Evolutionary conservation across 768 basidiomycete species (phyloP).

Genomic region (Lactarius hatsudake): DNA sequence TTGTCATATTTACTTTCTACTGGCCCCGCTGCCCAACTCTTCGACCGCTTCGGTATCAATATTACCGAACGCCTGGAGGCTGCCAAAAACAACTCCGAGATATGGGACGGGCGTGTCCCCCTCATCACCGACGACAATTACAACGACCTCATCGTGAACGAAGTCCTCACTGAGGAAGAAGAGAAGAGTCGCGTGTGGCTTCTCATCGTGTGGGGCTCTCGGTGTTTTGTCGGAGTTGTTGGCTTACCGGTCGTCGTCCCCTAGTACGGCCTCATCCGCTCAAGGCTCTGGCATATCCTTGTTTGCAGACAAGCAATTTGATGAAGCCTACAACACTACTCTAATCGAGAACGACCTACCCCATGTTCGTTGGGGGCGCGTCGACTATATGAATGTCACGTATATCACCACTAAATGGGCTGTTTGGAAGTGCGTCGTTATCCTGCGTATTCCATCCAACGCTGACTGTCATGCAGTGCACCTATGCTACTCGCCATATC

Average conservation of each 20-base stretch:
- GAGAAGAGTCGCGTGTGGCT: slow-evolving; percentile 77
- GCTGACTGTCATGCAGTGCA: slow-evolving; percentile 46
- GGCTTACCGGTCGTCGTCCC: slow-evolving; percentile 11
- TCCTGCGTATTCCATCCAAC: neutral
- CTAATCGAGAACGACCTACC: slow-evolving; percentile 58
- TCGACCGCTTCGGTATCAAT: slow-evolving; percentile 65
- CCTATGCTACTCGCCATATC: slow-evolving; percentile 70
- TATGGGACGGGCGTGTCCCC: slow-evolving; percentile 73
- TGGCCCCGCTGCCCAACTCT: slow-evolving; percentile 52
- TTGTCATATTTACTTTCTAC: slow-evolving; percentile 44
- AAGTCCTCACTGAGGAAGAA: slow-evolving; percentile 53
- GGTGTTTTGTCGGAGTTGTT: neutral
- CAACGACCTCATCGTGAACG: slow-evolving; percentile 66
- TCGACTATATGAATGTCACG: slow-evolving; percentile 87
- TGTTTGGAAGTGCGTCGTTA: slow-evolving; percentile 68
- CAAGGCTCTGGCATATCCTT: slow-evolving; percentile 66
- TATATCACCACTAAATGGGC: slow-evolving; percentile 81
- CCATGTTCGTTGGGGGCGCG: slow-evolving; percentile 76
- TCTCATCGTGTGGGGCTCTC: slow-evolving; percentile 60
- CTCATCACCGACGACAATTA: slow-evolving; percentile 84
- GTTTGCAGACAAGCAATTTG: slow-evolving; percentile 69
- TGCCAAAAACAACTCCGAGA: slow-evolving; percentile 33
- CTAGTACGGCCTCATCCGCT: slow-evolving; percentile 56
- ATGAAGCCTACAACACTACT: slow-evolving; percentile 67
- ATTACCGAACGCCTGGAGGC: slow-evolving; percentile 53